Evolutionary conservation across 2,329 filamentous ascomycete genomes (phyloP).

Genomic region (Pseudocercospora ulei): DNA sequence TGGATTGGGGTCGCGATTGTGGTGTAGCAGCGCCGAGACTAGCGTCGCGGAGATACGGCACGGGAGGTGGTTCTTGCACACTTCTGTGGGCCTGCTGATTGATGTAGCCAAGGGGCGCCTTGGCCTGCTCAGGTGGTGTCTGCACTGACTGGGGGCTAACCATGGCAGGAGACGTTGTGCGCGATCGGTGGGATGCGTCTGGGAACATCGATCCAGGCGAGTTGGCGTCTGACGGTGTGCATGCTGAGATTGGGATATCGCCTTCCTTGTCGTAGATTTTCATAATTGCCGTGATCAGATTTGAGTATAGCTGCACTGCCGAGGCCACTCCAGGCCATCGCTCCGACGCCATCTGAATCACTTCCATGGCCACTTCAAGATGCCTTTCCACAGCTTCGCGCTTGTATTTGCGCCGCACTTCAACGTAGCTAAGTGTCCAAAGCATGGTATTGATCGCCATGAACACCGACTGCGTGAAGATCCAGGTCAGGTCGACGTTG

Average conservation of each 20-base stretch:
- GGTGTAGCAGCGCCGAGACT: slow-evolving; percentile 15
- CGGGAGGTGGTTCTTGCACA: slow-evolving; percentile 30
- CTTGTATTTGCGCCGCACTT: slow-evolving; percentile 63
- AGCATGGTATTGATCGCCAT: slow-evolving; percentile 85
- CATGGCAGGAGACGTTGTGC: slow-evolving; percentile 40
- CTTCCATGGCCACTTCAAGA: slow-evolving; percentile 64
- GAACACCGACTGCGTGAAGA: slow-evolving; percentile 80
- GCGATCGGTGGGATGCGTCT: slow-evolving; percentile 38
- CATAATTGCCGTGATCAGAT: slow-evolving; percentile 73
- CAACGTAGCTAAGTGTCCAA: slow-evolving; percentile 81
- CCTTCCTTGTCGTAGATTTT: slow-evolving; percentile 67
- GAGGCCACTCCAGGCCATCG: slow-evolving; percentile 86
- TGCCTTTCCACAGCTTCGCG: slow-evolving; percentile 68
- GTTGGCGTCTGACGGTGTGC: slow-evolving; percentile 40
- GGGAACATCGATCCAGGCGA: slow-evolving; percentile 37
- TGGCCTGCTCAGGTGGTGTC: slow-evolving; percentile 29
- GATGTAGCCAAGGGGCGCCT: slow-evolving; percentile 28
- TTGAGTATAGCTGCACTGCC: slow-evolving; percentile 75
- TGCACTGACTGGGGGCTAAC: slow-evolving; percentile 30
- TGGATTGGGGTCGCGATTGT: slow-evolving; percentile 14
- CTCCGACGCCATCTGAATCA: slow-evolving; percentile 68
- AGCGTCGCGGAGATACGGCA: slow-evolving; percentile 28
- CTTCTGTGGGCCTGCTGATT: slow-evolving; percentile 26
- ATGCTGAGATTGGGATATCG: slow-evolving; percentile 43
- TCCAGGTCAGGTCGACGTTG: slow-evolving; percentile 82